Conservation (phyloP, 192 early-diverging fungal genomes). For the Funneliformis mosseae region DNA sequence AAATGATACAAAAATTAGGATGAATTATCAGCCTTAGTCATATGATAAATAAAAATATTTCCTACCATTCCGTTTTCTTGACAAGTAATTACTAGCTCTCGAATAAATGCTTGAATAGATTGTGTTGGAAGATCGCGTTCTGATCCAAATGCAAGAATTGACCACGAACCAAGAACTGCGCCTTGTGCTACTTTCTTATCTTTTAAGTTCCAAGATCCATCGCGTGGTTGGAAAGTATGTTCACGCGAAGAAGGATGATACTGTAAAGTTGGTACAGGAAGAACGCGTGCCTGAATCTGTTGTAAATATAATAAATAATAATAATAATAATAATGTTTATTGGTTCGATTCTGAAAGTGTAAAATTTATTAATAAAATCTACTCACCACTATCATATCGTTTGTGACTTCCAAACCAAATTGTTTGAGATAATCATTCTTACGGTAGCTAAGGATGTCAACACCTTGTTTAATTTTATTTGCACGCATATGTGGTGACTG, state of each 20-base stretch:
- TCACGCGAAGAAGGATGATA: slow-evolving; percentile 58
- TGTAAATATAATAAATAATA: background rate
- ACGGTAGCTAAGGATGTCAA: slow-evolving; percentile 63
- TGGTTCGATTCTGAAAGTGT: background rate
- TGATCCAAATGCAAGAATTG: slow-evolving; percentile 75
- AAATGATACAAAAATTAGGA: background rate
- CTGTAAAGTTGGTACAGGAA: slow-evolving; percentile 75
- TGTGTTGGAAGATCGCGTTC: slow-evolving; percentile 51
- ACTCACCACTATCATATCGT: slow-evolving; percentile 65
- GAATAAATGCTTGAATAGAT: slow-evolving; percentile 72
- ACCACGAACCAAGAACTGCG: slow-evolving; percentile 73
- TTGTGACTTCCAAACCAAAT: slow-evolving; percentile 74
- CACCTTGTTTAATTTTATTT: slow-evolving; percentile 75
- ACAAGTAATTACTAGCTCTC: slow-evolving; percentile 70
- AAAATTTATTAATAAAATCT: background rate
- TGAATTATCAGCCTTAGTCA: background rate
- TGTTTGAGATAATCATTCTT: slow-evolving; percentile 72
- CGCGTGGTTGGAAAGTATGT: slow-evolving; percentile 51
- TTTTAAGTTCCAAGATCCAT: slow-evolving; percentile 87
- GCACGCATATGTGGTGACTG: slow-evolving; percentile 77
- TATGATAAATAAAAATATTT: background rate
- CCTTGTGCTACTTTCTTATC: slow-evolving; percentile 77
- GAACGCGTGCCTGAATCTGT: slow-evolving; percentile 63
- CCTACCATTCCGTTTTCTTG: slow-evolving; percentile 66
- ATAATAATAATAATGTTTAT: background rate